Evolutionary conservation across 2,329 filamentous ascomycete species (phyloP).

Genomic region (Pseudogymnoascus sp.): DNA sequence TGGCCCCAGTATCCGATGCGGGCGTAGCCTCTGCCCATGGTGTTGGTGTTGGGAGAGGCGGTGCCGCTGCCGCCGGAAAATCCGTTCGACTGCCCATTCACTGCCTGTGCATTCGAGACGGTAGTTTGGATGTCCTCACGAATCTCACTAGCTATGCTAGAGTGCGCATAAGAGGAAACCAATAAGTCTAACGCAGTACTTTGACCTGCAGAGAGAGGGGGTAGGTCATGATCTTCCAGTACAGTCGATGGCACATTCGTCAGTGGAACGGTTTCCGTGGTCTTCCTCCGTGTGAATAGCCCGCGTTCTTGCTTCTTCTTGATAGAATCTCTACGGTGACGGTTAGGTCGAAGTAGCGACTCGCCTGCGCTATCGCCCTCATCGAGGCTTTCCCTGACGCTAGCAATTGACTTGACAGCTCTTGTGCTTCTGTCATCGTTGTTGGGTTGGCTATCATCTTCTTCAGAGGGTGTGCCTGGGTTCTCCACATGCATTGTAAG

Average conservation of each 20-base stretch:
- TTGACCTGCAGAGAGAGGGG: slow-evolving; percentile 47
- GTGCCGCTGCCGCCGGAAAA: slow-evolving; percentile 43
- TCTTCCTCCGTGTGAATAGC: slow-evolving; percentile 77
- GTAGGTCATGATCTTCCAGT: slow-evolving; percentile 63
- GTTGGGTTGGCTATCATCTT: slow-evolving; percentile 47
- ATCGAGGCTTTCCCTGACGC: slow-evolving; percentile 65
- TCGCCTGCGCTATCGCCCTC: slow-evolving; percentile 56
- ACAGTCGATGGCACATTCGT: slow-evolving; percentile 47
- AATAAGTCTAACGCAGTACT: slow-evolving; percentile 77
- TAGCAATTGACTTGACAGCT: slow-evolving; percentile 84
- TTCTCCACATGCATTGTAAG: slow-evolving; percentile 89
- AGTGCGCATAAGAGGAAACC: slow-evolving; percentile 66
- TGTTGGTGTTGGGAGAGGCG: slow-evolving; percentile 36
- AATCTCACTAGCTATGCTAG: slow-evolving; percentile 66
- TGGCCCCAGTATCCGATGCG: slow-evolving; percentile 74
- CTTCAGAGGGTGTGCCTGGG: slow-evolving; percentile 45
- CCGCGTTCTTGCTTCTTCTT: slow-evolving; percentile 81
- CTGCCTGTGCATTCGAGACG: slow-evolving; percentile 53
- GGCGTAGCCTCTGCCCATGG: slow-evolving; percentile 70
- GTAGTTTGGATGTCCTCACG: slow-evolving; percentile 72
- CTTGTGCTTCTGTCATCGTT: slow-evolving; percentile 63
- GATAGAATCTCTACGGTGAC: slow-evolving; percentile 70
- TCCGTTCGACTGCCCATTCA: slow-evolving; percentile 57
- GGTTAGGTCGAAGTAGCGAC: slow-evolving; percentile 56
- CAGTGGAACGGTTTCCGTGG: slow-evolving; percentile 50